Base-by-base conservation (phyloP, 257 asterid species). In the Striga asiatica region DNA sequence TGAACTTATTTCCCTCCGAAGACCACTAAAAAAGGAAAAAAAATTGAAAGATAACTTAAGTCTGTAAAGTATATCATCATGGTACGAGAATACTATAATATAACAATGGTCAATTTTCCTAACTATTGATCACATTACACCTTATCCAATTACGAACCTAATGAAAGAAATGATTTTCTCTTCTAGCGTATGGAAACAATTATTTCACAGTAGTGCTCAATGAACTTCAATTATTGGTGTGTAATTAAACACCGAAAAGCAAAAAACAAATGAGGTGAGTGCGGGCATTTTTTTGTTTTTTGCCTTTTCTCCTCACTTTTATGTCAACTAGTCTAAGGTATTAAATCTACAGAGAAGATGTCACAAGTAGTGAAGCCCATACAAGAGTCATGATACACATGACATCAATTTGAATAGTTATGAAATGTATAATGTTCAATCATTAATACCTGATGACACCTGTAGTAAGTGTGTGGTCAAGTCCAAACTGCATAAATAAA, bases 401-500 rank as follows among this genome's bases (percentile, higher is more conserved):
- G 8, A 18, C 51, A 31, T 55, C 42, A 37, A 29, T 38, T 20
- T 46, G 62, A 6, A 6, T 58, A 64, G 58, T 56, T 52, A 54
- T 16, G n/a, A 52, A 56, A 62, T 49, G 39, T 32, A n/a, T n/a
- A n/a, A n/a, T n/a, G n/a, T n/a, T n/a, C n/a, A 37, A 63, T 42
- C 35, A n/a, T 27, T 41, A 12, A 37, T 77, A 92, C 99, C 99
- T 92, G 83, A 92, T 92, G 60, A 92, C 99, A 60, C 99, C 99
- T 35, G 99, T 92, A 47, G 99, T 92, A 56, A 92, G 97, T 2
- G 99, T 88, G 63, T 92, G 99, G 68, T 92, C 97, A 67, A 92
- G 97, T 64, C 99, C 99, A 81, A 88, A 92, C 99, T 88, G 94
- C 76, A 68, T 56, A 66, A 41, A 34, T 14, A 43, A 46, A 46